Percentiles rank a stretch among this genome's conserved stretches.
phyloP scores from a whole-genome alignment of 805 yeast genomes.

The Barnettozyma pratensis region DNA sequence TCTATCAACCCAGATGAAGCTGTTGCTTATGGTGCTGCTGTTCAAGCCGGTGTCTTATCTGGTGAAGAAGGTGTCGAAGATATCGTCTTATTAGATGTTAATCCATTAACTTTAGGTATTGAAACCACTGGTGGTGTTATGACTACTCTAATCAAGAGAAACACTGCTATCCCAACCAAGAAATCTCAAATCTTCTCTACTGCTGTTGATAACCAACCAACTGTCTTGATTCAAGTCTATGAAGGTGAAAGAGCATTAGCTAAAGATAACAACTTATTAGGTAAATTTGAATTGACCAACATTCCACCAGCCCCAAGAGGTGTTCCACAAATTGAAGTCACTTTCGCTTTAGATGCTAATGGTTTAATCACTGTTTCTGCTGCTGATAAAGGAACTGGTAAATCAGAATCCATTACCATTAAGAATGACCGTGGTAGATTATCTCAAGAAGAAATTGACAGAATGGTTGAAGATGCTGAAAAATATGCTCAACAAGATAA shows the following conservation, averaged over 20 bases:
- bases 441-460: slow-evolving; percentile 89
- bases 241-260: slow-evolving; percentile 97
- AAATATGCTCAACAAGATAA: slow-evolving; percentile 90
- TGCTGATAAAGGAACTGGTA: slow-evolving; percentile 91
- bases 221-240: slow-evolving; percentile 87
- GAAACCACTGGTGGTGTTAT: slow-evolving; percentile 97
- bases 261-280: slow-evolving; percentile 85
- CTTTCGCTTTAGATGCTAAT: slow-evolving; percentile 82
- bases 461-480: slow-evolving; percentile 98
- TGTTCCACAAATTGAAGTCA: slow-evolving; percentile 84
- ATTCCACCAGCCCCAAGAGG: slow-evolving; percentile 93
- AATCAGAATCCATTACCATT: slow-evolving; percentile 84
- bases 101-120: slow-evolving; percentile 91
- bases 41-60: slow-evolving; percentile 95
- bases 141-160: slow-evolving; percentile 93
- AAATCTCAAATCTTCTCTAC: slow-evolving; percentile 94
- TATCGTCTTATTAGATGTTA: slow-evolving; percentile 85
- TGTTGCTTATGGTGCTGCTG: slow-evolving; percentile 99
- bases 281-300: slow-evolving; percentile 81
- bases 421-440: slow-evolving; percentile 93
- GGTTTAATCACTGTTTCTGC: slow-evolving; percentile 86
- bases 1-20: slow-evolving; percentile 99
- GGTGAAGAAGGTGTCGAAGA: slow-evolving; percentile 95
- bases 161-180: slow-evolving; percentile 92
- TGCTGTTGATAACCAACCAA: slow-evolving; percentile 94